phyloP scores from a whole-genome alignment of 2,329 filamentous ascomycete genomes.

The Aspergillus fischeri region DNA sequence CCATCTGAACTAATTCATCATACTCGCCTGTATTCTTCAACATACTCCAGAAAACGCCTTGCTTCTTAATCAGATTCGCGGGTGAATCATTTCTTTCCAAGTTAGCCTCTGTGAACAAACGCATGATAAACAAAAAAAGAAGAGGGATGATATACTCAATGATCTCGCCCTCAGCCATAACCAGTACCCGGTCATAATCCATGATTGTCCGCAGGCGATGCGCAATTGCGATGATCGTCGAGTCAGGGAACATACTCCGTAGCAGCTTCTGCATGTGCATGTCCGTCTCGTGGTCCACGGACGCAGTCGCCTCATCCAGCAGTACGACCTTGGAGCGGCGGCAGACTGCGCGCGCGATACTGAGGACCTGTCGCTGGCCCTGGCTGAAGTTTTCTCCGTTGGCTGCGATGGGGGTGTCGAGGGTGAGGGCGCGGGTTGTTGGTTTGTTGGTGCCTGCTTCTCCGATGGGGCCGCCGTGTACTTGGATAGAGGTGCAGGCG shows the following conservation, averaged over 20 bases:
- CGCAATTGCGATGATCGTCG: constrained; percentile 64
- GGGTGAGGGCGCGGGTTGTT: constrained; percentile 26
- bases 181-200: constrained; percentile 57
- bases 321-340: constrained; percentile 55
- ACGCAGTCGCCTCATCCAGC: constrained; percentile 62
- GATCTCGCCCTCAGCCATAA: constrained; percentile 53
- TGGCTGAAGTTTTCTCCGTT: constrained; percentile 48
- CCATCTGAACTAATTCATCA: constrained; percentile 20
- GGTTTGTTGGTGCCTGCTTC: constrained; percentile 5
- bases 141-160: constrained; percentile 43
- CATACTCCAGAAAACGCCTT: constrained; percentile 24
- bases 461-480: constrained; percentile 20
- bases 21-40: constrained; percentile 24
- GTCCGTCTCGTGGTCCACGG: constrained; percentile 58
- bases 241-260: constrained; percentile 47
- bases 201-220: constrained; percentile 62
- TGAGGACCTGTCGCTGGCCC: constrained; percentile 60
- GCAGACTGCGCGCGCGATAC: constrained; percentile 58
- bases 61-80: constrained; percentile 12
- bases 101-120: neutral
- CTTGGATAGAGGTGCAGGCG: constrained; percentile 32
- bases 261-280: constrained; percentile 56
- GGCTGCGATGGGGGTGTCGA: constrained; percentile 53
- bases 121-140: neutral
- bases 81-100: constrained; percentile 20